Evolutionary conservation across 768 basidiomycete species (phyloP).

Genomic region (Auriscalpium orientale): DNA sequence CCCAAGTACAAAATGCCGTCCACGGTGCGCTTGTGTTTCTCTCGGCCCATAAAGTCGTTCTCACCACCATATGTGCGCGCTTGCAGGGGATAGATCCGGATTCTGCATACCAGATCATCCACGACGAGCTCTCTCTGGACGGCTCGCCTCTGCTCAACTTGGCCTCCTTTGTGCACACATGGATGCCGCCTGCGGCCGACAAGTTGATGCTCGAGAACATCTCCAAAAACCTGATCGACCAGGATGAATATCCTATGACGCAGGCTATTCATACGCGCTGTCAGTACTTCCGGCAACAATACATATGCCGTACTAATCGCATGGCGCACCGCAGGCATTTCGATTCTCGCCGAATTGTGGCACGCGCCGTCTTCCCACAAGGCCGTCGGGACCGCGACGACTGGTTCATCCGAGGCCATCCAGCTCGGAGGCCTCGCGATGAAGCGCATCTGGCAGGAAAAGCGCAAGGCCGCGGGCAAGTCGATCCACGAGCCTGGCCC

Average conservation of each 20-base stretch:
- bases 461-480: constrained; percentile 57
- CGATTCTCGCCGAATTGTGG: constrained; percentile 62
- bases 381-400: constrained; percentile 64
- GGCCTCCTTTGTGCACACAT: constrained; percentile 62
- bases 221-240: constrained; percentile 61
- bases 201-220: constrained; percentile 59
- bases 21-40: constrained; percentile 28
- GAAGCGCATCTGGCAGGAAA: constrained; percentile 65
- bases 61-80: background rate
- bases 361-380: constrained; percentile 46
- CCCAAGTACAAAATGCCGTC: constrained; percentile 62
- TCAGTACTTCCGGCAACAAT: background rate
- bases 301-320: constrained; percentile 26
- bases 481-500: constrained; percentile 60
- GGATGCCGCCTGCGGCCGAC: constrained; percentile 46
- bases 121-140: constrained; percentile 56
- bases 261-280: constrained; percentile 24
- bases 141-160: constrained; percentile 53
- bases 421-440: constrained; percentile 66
- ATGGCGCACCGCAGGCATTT: constrained; percentile 36
- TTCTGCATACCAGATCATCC: constrained; percentile 45
- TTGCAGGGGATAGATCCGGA: constrained; percentile 48
- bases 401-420: constrained; percentile 65
- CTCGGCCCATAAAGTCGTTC: background rate
- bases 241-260: constrained; percentile 61